Percentiles rank a stretch among this genome's conserved stretches.
Conservation (phyloP, 371 early-diverging fungal genomes). For the Syncephalastrum contaminatum region DNA sequence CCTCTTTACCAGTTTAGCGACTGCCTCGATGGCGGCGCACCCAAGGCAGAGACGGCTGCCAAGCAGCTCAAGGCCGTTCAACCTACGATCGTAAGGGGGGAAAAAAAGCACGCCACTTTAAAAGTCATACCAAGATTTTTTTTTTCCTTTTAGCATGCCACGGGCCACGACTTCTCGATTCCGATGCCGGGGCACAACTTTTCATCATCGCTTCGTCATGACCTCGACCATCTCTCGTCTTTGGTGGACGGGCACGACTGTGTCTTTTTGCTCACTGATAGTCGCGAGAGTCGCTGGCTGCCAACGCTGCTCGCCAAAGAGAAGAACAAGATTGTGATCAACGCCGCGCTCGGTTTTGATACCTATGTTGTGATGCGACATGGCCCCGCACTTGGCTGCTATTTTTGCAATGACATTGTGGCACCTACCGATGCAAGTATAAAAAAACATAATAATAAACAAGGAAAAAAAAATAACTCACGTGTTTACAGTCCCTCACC, state of each 20-base stretch:
- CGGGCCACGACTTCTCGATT: slow-evolving; percentile 71
- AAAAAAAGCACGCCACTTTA: slow-evolving; percentile 2
- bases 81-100: slow-evolving; percentile 69
- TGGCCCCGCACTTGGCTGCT: slow-evolving; percentile 87
- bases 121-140: no score
- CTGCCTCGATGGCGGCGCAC: slow-evolving; percentile 77
- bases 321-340: slow-evolving; percentile 76
- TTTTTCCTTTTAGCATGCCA: slow-evolving; percentile 49
- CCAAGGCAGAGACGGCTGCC: slow-evolving; percentile 89
- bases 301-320: slow-evolving; percentile 83
- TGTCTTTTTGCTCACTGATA: slow-evolving; percentile 90
- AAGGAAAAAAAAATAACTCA: background rate
- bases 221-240: slow-evolving; percentile 53
- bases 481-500: slow-evolving; percentile 68
- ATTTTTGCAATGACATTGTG: slow-evolving; percentile 95
- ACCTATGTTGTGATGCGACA: slow-evolving; percentile 96
- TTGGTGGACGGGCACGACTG: slow-evolving; percentile 81
- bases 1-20: slow-evolving; percentile 90
- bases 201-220: slow-evolving; percentile 40
- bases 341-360: slow-evolving; percentile 95
- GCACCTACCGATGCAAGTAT: slow-evolving; percentile 85
- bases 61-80: slow-evolving; percentile 68
- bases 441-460: slow-evolving; percentile 2
- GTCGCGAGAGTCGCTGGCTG: slow-evolving; percentile 94
- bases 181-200: slow-evolving; percentile 95